Evolutionary conservation across 345 rosid species (phyloP).

Genomic region (Euphorbia pulcherrima): DNA sequence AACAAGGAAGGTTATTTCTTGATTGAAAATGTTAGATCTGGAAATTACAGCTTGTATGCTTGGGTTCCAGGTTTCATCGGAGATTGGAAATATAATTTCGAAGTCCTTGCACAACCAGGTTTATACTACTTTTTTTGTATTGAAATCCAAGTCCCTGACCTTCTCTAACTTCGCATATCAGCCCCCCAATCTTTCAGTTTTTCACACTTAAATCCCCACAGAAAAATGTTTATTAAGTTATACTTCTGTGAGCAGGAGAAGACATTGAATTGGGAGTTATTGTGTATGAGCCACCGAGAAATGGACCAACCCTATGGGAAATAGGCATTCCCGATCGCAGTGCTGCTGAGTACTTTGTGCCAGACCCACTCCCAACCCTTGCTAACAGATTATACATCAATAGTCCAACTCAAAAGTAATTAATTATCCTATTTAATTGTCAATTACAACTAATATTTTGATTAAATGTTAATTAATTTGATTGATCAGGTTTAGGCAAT

Average conservation of each 20-base stretch:
- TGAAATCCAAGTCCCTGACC: neutral
- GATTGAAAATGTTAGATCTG: constrained; percentile 55
- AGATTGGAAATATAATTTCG: constrained; percentile 40
- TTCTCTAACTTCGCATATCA: no score
- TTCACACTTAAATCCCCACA: neutral
- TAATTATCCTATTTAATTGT: no score
- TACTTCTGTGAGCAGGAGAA: constrained; percentile 37
- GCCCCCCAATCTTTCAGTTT: neutral
- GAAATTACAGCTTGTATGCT: constrained; percentile 59
- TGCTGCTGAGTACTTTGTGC: constrained; percentile 68
- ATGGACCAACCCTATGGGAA: constrained; percentile 80
- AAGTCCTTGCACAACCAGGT: constrained; percentile 55
- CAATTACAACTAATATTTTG: neutral
- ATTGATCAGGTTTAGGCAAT: constrained; percentile 62
- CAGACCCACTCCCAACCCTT: constrained; percentile 54
- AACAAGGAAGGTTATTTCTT: constrained; percentile 49
- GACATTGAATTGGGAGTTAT: constrained; percentile 39
- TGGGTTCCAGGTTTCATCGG: constrained; percentile 76
- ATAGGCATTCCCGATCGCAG: constrained; percentile 75
- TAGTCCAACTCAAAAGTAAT: constrained; percentile 33
- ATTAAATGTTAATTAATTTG: neutral
- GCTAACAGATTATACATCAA: constrained; percentile 36
- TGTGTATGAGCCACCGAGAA: constrained; percentile 60
- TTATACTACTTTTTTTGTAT: neutral
- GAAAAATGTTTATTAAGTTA: no score